Evolutionary conservation across 441 rosid genomes (phyloP).

Genomic region (Pelargonium fulgidum): DNA sequence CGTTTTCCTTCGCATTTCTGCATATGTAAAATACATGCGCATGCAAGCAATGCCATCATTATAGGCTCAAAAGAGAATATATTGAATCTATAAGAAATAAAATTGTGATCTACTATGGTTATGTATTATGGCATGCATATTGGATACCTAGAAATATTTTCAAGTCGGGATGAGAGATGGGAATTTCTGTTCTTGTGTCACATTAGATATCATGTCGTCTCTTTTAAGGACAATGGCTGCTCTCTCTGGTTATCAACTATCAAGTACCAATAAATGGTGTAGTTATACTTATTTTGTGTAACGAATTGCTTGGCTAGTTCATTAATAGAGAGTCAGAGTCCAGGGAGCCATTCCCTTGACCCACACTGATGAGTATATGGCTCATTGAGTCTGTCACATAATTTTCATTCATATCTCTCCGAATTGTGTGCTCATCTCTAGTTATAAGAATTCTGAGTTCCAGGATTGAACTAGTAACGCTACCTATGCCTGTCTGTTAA

Average conservation of each 20-base stretch:
- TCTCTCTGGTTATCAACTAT: neutral
- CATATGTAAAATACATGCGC: neutral
- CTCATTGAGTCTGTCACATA: neutral
- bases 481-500: conserved; percentile 11
- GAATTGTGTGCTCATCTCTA: neutral
- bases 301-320: neutral
- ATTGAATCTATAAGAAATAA: conserved; percentile 1
- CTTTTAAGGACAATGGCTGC: neutral
- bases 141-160: neutral
- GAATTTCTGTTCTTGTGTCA: conserved; percentile 1
- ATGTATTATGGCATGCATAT: neutral
- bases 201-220: neutral
- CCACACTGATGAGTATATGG: neutral
- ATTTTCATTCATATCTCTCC: neutral
- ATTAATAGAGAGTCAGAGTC: neutral
- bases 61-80: conserved; percentile 12
- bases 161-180: neutral
- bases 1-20: conserved; percentile 7
- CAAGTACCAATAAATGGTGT: neutral
- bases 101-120: neutral
- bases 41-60: neutral
- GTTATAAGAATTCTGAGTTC: neutral
- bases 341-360: neutral
- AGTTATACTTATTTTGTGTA: neutral
- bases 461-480: neutral